phyloP scores from a whole-genome alignment of 805 yeast genomes.

The Zygosaccharomyces siamensis region DNA sequence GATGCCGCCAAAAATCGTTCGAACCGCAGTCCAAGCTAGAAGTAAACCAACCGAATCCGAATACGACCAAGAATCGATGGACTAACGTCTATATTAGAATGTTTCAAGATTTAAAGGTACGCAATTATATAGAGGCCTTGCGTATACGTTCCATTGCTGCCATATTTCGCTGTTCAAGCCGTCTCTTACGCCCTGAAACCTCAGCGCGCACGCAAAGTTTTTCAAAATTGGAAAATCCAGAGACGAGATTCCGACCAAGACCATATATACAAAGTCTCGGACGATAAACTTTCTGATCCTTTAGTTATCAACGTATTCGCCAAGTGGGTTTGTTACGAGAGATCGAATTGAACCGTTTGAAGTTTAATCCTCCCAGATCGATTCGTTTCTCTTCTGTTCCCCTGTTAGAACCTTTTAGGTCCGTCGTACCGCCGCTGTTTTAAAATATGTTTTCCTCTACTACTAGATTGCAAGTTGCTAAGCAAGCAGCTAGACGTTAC shows the following conservation, averaged over 20 bases:
- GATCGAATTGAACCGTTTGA: neutral
- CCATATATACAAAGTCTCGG: neutral
- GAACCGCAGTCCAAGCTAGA: neutral
- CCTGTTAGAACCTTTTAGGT: neutral
- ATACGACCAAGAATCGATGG: neutral
- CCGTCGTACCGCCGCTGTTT: neutral
- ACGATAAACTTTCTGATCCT: neutral
- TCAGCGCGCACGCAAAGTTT: constrained; percentile 6
- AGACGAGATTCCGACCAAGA: neutral
- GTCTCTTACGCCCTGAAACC: constrained; percentile 1
- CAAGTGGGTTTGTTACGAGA: constrained; percentile 1
- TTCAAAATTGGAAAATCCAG: constrained; percentile 2
- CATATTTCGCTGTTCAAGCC: neutral
- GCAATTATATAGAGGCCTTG: neutral
- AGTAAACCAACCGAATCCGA: neutral
- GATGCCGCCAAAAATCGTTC: neutral
- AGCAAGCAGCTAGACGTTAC: constrained; percentile 34
- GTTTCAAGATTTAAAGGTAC: neutral
- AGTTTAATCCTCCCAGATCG: neutral
- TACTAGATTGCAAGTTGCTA: constrained; percentile 23
- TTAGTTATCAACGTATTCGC: neutral
- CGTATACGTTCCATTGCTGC: neutral
- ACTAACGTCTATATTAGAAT: neutral
- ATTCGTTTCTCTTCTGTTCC: neutral
- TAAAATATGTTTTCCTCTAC: constrained; percentile 3